A percentile compares a stretch with the other conserved stretches of the same genome.
These are phyloP conservation scores for Cyclocybe cylindracea DNA, from an alignment of 768 basidiomycete species.

Conservation along the genomic window DNA sequence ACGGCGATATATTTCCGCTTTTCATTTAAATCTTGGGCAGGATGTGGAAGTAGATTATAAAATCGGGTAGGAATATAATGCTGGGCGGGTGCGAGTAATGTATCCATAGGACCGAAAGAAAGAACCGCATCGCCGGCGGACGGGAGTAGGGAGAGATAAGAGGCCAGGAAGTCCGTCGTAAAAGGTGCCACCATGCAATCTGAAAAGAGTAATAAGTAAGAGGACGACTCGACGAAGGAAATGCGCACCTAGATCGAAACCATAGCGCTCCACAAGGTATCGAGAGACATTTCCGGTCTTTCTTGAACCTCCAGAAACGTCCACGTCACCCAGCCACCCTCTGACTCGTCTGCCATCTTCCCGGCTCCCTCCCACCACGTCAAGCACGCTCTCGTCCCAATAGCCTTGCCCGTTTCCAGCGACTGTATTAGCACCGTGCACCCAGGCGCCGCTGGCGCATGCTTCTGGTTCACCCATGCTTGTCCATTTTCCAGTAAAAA, in stretches of 20 bases:
- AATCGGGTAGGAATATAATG: slow-evolving; percentile 75
- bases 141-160: slow-evolving; percentile 77
- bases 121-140: slow-evolving; percentile 74
- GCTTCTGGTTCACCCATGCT: slow-evolving; percentile 77
- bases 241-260: slow-evolving; percentile 69
- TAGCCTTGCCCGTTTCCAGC: slow-evolving; percentile 39
- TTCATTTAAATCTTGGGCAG: slow-evolving; percentile 75
- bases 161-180: slow-evolving; percentile 74
- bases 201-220: slow-evolving; percentile 19
- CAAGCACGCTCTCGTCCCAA: slow-evolving; percentile 81
- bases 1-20: slow-evolving; percentile 74
- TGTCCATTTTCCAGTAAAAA: slow-evolving; percentile 72
- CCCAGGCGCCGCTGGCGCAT: slow-evolving; percentile 78
- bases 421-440: slow-evolving; percentile 47
- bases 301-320: slow-evolving; percentile 62
- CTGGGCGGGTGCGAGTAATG: slow-evolving; percentile 71
- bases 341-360: slow-evolving; percentile 75
- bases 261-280: slow-evolving; percentile 79
- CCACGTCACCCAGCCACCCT: slow-evolving; percentile 84
- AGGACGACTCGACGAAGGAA: slow-evolving; percentile 4
- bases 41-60: slow-evolving; percentile 78
- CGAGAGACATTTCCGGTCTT: slow-evolving; percentile 67
- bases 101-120: slow-evolving; percentile 81
- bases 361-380: slow-evolving; percentile 74
- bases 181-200: slow-evolving; percentile 77